Conservation (phyloP, 352 stramenopile species). For the Saprolegnia diclina region DNA sequence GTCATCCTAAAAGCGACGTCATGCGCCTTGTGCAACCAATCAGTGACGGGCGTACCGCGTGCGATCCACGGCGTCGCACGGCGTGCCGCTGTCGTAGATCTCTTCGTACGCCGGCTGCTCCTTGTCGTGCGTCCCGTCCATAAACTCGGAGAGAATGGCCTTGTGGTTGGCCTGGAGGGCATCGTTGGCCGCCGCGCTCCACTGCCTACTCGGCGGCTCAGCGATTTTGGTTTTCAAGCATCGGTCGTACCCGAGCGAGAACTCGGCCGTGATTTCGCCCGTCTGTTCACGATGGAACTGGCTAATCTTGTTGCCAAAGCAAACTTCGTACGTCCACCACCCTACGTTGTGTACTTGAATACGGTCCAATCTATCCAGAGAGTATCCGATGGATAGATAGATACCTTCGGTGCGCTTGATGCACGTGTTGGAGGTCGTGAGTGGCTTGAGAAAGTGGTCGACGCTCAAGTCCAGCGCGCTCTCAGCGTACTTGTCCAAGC, state of each 20-base stretch:
- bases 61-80: constrained; percentile 67
- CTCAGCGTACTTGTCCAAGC: constrained; percentile 47
- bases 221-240: background rate
- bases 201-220: constrained; percentile 33
- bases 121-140: constrained; percentile 74
- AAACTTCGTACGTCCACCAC: constrained; percentile 84
- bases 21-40: background rate
- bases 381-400: background rate
- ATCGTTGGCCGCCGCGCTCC: constrained; percentile 32
- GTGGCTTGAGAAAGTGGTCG: constrained; percentile 43
- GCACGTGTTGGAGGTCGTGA: constrained; percentile 47
- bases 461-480: constrained; percentile 46
- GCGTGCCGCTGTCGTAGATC: constrained; percentile 58
- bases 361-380: too few relatives aligned
- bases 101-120: constrained; percentile 61
- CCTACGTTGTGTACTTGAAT: too few relatives aligned
- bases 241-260: constrained; percentile 41
- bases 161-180: constrained; percentile 41
- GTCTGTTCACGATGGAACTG: constrained; percentile 73
- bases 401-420: constrained; percentile 61
- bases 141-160: constrained; percentile 59
- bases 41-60: constrained; percentile 14
- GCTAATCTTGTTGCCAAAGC: constrained; percentile 56
- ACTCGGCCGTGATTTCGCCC: constrained; percentile 58
- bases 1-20: constrained; percentile 6